phyloP scores from a whole-genome alignment of 1,284 basidiomycete species.

The Quambalaria eucalypti region DNA sequence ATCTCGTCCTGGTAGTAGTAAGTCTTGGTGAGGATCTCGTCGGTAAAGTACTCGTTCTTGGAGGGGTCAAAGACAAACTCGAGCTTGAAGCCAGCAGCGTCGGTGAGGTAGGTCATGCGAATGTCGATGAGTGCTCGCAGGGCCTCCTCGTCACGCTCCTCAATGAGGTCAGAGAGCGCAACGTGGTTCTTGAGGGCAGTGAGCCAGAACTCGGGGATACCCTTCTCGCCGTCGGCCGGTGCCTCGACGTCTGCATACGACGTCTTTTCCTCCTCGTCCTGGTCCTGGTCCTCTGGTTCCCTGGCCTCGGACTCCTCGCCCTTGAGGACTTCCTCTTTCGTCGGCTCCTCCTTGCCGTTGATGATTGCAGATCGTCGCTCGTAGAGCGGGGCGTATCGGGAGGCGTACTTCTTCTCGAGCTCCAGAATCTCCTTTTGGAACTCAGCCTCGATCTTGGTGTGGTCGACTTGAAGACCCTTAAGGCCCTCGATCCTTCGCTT shows the following conservation, averaged over 20 bases:
- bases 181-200: conserved; percentile 88
- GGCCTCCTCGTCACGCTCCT: conserved; percentile 73
- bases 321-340: conserved; percentile 69
- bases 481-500: conserved; percentile 81
- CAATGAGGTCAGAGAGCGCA: conserved; percentile 78
- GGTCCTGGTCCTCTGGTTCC: conserved; percentile 52
- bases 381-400: conserved; percentile 75
- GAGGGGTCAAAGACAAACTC: conserved; percentile 62
- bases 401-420: conserved; percentile 93
- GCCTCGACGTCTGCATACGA: conserved; percentile 49
- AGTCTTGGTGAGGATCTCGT: conserved; percentile 76
- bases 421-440: conserved; percentile 95
- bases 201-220: conserved; percentile 95
- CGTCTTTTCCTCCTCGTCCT: conserved; percentile 47
- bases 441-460: conserved; percentile 83
- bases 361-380: conserved; percentile 77
- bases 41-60: conserved; percentile 77
- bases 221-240: conserved; percentile 50
- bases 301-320: conserved; percentile 61
- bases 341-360: conserved; percentile 65
- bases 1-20: conserved; percentile 88
- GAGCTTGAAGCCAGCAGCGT: conserved; percentile 78
- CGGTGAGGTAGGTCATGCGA: conserved; percentile 61
- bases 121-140: conserved; percentile 63
- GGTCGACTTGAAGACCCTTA: conserved; percentile 87